Evolutionary conservation across 805 yeast genomes (phyloP).

Genomic region (Yarrowia alimentaria): DNA sequence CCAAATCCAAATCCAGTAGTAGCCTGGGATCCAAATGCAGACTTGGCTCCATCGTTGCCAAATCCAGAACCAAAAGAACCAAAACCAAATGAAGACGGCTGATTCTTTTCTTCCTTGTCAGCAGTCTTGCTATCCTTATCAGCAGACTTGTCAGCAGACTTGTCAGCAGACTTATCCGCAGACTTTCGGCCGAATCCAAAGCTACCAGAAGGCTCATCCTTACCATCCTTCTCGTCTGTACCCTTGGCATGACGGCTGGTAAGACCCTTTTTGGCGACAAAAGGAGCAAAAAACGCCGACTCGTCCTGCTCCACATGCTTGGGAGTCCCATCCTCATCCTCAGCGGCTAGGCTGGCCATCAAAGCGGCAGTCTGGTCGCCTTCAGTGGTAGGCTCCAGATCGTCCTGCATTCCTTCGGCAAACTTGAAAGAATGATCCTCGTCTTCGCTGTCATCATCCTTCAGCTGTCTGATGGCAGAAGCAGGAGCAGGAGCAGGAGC

Average conservation of each 20-base stretch:
- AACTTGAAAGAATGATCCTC: constrained; percentile 12
- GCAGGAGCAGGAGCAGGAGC: background rate
- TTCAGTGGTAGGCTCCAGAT: constrained; percentile 20
- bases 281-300: background rate
- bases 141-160: no score
- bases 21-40: constrained; percentile 10
- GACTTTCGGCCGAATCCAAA: background rate
- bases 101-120: background rate
- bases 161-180: no score
- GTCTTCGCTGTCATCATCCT: constrained; percentile 17
- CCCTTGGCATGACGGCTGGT: constrained; percentile 26
- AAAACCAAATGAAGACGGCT: constrained; percentile 3
- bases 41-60: background rate
- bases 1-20: constrained; percentile 1
- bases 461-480: background rate
- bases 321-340: background rate
- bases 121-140: constrained; percentile 9
- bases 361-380: constrained; percentile 3
- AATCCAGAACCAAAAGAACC: background rate
- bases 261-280: constrained; percentile 12
- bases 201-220: background rate
- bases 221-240: constrained; percentile 11
- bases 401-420: constrained; percentile 18
- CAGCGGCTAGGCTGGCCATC: background rate
- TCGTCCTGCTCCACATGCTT: background rate